Conservation (phyloP, 225 moss, liverwort and hornwort genomes). For the Sphagnum contortum region DNA sequence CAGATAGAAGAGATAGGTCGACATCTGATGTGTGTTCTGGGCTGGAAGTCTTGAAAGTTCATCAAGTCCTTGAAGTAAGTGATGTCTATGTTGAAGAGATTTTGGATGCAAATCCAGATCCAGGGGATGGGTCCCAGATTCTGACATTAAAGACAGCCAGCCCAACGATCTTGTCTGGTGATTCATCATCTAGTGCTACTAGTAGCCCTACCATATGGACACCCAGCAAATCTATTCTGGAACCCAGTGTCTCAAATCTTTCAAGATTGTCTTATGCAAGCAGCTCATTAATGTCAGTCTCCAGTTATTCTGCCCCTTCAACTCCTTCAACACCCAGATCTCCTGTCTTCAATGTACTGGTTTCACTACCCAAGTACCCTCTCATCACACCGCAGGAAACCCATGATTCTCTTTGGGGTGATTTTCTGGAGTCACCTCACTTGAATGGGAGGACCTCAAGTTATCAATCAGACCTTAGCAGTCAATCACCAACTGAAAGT, state of each 20-base stretch:
- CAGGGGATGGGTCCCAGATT: slow-evolving; percentile 13
- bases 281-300: slow-evolving; percentile 19
- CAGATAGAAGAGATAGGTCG: not conserved
- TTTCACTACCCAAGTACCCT: slow-evolving; percentile 29
- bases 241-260: slow-evolving; percentile 28
- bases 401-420: slow-evolving; percentile 20
- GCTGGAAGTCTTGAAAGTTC: not conserved
- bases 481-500: slow-evolving; percentile 22
- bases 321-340: slow-evolving; percentile 28
- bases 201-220: slow-evolving; percentile 9
- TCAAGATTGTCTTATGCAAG: slow-evolving; percentile 32
- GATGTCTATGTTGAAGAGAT: slow-evolving; percentile 25
- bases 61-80: slow-evolving; percentile 10
- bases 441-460: no score
- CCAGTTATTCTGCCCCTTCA: slow-evolving; percentile 25
- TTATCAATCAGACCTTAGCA: slow-evolving; percentile 7
- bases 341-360: slow-evolving; percentile 33
- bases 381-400: slow-evolving; percentile 12
- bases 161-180: slow-evolving; percentile 14
- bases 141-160: slow-evolving; percentile 3
- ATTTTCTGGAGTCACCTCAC: not conserved
- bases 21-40: no score
- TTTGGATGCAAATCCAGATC: not conserved
- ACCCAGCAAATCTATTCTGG: slow-evolving; percentile 14
- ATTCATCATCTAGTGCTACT: slow-evolving; percentile 17